These are phyloP conservation scores for Xylariaceae sp. DNA, from an alignment of 2,329 filamentous ascomycete species.

Conservation along the genomic window DNA sequence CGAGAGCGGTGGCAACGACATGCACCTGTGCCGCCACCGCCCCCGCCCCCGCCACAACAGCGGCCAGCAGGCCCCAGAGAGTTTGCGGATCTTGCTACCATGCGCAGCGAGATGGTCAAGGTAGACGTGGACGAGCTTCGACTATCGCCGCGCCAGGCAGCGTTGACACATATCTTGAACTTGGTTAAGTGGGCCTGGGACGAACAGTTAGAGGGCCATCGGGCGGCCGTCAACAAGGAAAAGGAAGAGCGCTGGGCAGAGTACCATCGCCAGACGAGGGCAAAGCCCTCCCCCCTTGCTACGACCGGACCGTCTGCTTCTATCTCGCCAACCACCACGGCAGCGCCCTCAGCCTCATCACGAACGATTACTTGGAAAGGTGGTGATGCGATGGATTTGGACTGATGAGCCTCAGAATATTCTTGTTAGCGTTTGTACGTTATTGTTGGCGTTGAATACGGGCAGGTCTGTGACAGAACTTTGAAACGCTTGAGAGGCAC, in stretches of 20 bases:
- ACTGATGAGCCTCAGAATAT: not conserved
- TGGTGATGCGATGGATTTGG: slow-evolving; percentile 14
- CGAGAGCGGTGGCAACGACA: slow-evolving; percentile 1
- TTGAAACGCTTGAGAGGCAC: too few species aligned
- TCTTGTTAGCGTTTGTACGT: not conserved
- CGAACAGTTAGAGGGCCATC: slow-evolving; percentile 19
- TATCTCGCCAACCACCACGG: not conserved
- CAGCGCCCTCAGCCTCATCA: too few species aligned
- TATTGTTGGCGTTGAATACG: not conserved
- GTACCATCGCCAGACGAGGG: slow-evolving; percentile 10
- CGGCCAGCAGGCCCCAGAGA: slow-evolving; percentile 12
- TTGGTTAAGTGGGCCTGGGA: slow-evolving; percentile 19
- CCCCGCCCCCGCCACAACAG: slow-evolving; percentile 3
- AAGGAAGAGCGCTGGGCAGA: slow-evolving; percentile 18
- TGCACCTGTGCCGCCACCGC: not conserved
- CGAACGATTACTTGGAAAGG: not conserved
- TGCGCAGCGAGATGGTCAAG: slow-evolving; percentile 12
- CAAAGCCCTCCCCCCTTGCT: slow-evolving; percentile 4
- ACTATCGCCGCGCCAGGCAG: slow-evolving; percentile 20
- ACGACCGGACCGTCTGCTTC: not conserved
- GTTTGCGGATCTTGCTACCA: slow-evolving; percentile 9
- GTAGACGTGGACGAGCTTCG: slow-evolving; percentile 4
- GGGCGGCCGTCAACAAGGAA: slow-evolving; percentile 14
- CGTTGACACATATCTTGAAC: slow-evolving; percentile 17
- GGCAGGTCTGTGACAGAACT: too few species aligned